Evolutionary conservation across 257 asterid species (phyloP), one percentile per base, ranked within the genome.

Genomic region (Plectranthus barbatus): DNA sequence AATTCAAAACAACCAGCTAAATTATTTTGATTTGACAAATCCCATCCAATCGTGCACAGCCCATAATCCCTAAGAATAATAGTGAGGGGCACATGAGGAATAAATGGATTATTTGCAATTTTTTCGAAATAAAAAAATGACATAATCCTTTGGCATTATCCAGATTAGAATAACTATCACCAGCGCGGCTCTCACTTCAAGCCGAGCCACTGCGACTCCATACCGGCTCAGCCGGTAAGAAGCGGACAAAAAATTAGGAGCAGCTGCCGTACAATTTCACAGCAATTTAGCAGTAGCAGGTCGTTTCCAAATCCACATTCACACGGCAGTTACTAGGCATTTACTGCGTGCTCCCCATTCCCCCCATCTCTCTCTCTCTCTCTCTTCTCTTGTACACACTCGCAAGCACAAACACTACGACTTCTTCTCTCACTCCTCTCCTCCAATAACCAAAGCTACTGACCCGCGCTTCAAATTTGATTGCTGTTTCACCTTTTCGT

Each of bases 261-360:
- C 64, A 66, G 62, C 9, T 63, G 41, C 88, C 86, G 88, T 81
- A 78, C 83, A 56, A 60, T 56, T 36, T 29, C 62, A 34, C 79
- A 49, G 76, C 64, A 48, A 68, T 76, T 78, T 42, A 74, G 70
- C 77, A 70, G 84, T 62, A 67, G 75, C 71, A 71, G 84, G 84
- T 81, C 67, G 73, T 72, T 74, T 80, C 81, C 74, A 76, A 56
- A 60, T 62, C 73, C 73, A 60, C 73, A 56, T 64, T 72, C 72
- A 71, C 68, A 72, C 80, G 80, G 87, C 84, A 83, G 91, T 81
- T 84, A 79, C 73, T 64, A 31, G 72, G 83, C 94, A 83, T 81
- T 81, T 76, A 78, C 64, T 78, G 80, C 81, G 68, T 79, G 81
- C 76, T 31, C 44, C 2, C 56, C 36, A 61, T 19, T 45, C 14